phyloP scores from a whole-genome alignment of 1,284 basidiomycete species.

The Tilletia horrida region DNA sequence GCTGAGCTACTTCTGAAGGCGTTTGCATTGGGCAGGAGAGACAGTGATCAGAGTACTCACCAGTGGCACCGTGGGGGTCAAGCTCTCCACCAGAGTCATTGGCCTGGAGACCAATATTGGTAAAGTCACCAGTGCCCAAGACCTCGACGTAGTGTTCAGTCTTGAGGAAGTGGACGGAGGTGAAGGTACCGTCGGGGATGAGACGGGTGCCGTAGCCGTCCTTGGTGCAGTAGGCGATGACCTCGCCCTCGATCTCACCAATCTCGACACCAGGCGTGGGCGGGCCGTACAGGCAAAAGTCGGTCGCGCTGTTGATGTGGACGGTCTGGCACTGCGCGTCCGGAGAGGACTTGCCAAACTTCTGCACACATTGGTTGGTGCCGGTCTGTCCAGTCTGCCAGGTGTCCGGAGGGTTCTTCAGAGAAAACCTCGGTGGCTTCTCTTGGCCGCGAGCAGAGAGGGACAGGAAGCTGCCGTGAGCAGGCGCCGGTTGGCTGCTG shows the following conservation, averaged over 20 bases:
- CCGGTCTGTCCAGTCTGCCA: slow-evolving; percentile 23
- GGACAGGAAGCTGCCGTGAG: no score
- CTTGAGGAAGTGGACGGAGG: slow-evolving; percentile 59
- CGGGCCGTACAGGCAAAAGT: slow-evolving; percentile 44
- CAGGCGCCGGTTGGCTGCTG: no score
- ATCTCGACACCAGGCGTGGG: slow-evolving; percentile 14
- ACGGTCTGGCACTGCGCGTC: background rate
- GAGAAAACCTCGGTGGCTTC: slow-evolving; percentile 10
- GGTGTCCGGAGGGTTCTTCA: slow-evolving; percentile 19
- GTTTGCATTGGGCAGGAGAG: background rate
- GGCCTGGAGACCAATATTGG: slow-evolving; percentile 57
- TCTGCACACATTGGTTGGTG: slow-evolving; percentile 24
- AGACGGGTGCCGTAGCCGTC: slow-evolving; percentile 60
- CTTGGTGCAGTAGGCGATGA: slow-evolving; percentile 33
- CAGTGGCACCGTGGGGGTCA: slow-evolving; percentile 22
- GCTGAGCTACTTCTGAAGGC: no score
- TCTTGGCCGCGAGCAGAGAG: background rate
- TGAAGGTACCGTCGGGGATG: slow-evolving; percentile 60
- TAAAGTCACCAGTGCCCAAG: slow-evolving; percentile 62
- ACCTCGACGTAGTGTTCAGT: slow-evolving; percentile 24
- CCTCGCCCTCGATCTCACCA: slow-evolving; percentile 15
- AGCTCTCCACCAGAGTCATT: slow-evolving; percentile 26
- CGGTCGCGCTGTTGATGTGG: slow-evolving; percentile 17
- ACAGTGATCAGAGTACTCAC: background rate
- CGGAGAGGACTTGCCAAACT: slow-evolving; percentile 15